A percentile compares a stretch with the other conserved stretches of the same genome.
Conservation (phyloP, 2,329 filamentous ascomycete genomes). For the Colletotrichum echinochloae region DNA sequence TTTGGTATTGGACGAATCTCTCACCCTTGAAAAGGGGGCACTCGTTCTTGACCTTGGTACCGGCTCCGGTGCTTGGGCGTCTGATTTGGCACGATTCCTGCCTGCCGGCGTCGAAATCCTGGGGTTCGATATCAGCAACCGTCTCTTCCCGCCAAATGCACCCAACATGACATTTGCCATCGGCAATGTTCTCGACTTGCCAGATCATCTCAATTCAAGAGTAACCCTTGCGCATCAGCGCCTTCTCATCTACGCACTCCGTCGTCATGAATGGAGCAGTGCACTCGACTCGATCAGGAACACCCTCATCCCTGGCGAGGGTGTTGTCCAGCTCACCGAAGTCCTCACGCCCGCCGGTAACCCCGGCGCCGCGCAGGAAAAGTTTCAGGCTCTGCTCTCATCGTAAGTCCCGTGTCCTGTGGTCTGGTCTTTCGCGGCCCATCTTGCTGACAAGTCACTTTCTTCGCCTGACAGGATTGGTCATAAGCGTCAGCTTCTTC, state of each 20-base stretch:
- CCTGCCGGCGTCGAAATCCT: neutral
- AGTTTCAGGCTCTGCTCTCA: slow-evolving; percentile 1
- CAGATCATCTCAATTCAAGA: neutral
- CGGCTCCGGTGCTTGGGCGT: slow-evolving; percentile 1
- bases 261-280: slow-evolving; percentile 6
- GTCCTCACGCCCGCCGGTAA: neutral
- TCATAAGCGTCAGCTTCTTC: slow-evolving; percentile 3
- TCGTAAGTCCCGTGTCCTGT: neutral
- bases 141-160: neutral
- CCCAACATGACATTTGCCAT: neutral
- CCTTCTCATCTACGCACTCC: slow-evolving; percentile 1
- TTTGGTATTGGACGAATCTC: neutral
- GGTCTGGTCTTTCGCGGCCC: neutral
- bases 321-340: slow-evolving; percentile 6
- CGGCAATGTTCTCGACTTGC: neutral
- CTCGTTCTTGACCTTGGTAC: slow-evolving; percentile 4
- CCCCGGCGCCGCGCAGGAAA: neutral
- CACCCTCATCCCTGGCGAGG: slow-evolving; percentile 3
- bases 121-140: slow-evolving; percentile 1
- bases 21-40: neutral
- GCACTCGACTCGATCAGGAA: neutral
- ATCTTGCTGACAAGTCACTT: neutral
- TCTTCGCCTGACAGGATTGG: neutral
- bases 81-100: neutral
- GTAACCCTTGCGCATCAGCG: slow-evolving; percentile 2